A percentile compares a stretch with the other conserved stretches of the same genome.
phyloP scores from a whole-genome alignment of 225 moss, liverwort and hornwort genomes.

The Takakia lepidozioides region DNA sequence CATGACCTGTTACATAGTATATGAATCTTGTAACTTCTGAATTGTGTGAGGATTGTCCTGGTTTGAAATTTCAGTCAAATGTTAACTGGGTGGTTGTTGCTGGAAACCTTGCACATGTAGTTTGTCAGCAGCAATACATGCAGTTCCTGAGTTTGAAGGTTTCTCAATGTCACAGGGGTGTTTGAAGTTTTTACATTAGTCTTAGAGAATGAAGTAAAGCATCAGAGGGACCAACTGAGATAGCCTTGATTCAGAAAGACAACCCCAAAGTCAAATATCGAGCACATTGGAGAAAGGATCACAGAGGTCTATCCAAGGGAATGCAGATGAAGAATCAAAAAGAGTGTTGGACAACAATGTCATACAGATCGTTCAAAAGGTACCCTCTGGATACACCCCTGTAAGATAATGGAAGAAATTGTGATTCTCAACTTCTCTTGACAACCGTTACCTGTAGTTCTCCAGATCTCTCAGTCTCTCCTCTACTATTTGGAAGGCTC shows the following conservation, averaged over 20 bases:
- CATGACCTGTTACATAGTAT: neutral
- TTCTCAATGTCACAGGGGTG: neutral
- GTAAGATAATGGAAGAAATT: slow-evolving; percentile 12
- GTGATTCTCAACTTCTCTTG: neutral
- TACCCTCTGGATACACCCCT: too few species aligned
- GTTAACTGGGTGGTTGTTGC: neutral
- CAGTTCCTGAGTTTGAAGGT: neutral
- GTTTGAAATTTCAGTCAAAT: neutral
- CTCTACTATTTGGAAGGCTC: too few species aligned
- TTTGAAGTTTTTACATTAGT: too few species aligned
- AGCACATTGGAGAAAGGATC: slow-evolving; percentile 4
- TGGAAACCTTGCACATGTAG: neutral
- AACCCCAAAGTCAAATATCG: neutral
- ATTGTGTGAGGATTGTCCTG: neutral
- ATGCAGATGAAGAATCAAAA: slow-evolving; percentile 9
- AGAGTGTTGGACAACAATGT: slow-evolving; percentile 15
- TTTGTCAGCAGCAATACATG: too few species aligned
- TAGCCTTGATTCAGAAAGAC: slow-evolving; percentile 2
- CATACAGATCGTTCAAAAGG: slow-evolving; percentile 5
- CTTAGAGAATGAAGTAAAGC: too few species aligned
- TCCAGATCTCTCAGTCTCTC: neutral
- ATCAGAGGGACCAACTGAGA: too few species aligned
- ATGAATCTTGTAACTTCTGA: neutral
- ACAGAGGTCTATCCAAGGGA: neutral
- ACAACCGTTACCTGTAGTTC: neutral